A percentile compares a stretch with the other conserved stretches of the same genome.
phyloP scores from a whole-genome alignment of 164 flowering plant species.

The Magnolia changhungtana region DNA sequence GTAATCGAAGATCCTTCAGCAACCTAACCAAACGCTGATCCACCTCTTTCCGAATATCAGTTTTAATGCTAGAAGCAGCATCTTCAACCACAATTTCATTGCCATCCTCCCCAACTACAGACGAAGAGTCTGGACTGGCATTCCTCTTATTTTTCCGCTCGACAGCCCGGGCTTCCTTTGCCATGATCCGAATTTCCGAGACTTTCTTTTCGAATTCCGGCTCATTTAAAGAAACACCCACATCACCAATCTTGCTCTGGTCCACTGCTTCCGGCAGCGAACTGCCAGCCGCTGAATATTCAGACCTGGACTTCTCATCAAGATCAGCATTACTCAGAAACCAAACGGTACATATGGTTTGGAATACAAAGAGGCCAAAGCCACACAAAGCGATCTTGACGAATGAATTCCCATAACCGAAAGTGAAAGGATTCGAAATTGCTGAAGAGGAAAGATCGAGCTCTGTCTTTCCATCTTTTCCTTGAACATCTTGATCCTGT shows the following conservation, averaged over 20 bases:
- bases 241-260: not conserved
- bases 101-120: constrained; percentile 16
- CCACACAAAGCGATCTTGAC: constrained; percentile 32
- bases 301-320: constrained; percentile 15
- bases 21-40: constrained; percentile 41
- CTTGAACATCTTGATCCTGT: not conserved
- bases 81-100: constrained; percentile 16
- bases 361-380: constrained; percentile 55
- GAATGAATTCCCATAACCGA: constrained; percentile 17
- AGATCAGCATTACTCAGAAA: constrained; percentile 29
- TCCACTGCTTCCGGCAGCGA: not conserved
- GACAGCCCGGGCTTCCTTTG: constrained; percentile 57
- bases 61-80: constrained; percentile 17
- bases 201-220: constrained; percentile 43
- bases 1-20: constrained; percentile 34
- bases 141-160: constrained; percentile 37
- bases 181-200: constrained; percentile 62
- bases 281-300: not conserved
- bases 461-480: not conserved
- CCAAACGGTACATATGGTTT: constrained; percentile 59
- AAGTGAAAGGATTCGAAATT: not conserved
- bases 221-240: constrained; percentile 24
- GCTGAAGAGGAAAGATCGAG: not conserved
- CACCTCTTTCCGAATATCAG: constrained; percentile 53
- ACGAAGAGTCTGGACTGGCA: constrained; percentile 2